Evolutionary conservation across 2,329 filamentous ascomycete genomes (phyloP), one percentile per base, ranked within the genome.

Genomic region (Claviceps africana): DNA sequence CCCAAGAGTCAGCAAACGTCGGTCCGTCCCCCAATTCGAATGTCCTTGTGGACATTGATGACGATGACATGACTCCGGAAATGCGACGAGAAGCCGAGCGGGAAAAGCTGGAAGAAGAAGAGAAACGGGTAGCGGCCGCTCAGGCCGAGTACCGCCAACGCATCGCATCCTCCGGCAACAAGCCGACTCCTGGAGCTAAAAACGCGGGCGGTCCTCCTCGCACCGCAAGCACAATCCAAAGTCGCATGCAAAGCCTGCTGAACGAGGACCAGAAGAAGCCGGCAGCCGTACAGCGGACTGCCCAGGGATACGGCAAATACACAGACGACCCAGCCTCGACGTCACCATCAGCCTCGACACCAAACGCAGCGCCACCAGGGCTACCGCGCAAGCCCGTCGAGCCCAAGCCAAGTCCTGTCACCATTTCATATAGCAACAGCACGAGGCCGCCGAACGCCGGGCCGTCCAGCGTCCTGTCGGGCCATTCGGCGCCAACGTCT

Each of bases 51-150:
- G 70, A 80, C 15, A 79, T 83, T 28, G 82, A 87, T 49, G 77
- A 78, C 0, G 76, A 88, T 55, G 81, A 87, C 50, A 68, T 95
- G 62, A 82, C 88, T 0, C 88, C 91, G 0, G 91, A 97, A 66
- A 86, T 93, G 73, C 83, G 88, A 48, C 84, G 93, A 33, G 93
- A 98, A 64, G 74, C 95, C 17, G 93, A 98, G 67, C 83, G 90
- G 21, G 75, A 83, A 51, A 81, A 83, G 52, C 75, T 96, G 2
- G 85, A 83, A 19, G 83, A 93, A 62, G 93, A 98, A 70, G 93
- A 98, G 67, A 84, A 82, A 61, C 81, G 93, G 3, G 93, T 98
- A 2, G 88, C 88, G 47, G 84, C 84, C 21, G 93, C 90, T 0
- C 89, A 88, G 19, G 89, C 87, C 1, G 90, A 95, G 67, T 95